Conservation (phyloP, 2,329 filamentous ascomycete genomes). For the Phyllosticta capitalensis region DNA sequence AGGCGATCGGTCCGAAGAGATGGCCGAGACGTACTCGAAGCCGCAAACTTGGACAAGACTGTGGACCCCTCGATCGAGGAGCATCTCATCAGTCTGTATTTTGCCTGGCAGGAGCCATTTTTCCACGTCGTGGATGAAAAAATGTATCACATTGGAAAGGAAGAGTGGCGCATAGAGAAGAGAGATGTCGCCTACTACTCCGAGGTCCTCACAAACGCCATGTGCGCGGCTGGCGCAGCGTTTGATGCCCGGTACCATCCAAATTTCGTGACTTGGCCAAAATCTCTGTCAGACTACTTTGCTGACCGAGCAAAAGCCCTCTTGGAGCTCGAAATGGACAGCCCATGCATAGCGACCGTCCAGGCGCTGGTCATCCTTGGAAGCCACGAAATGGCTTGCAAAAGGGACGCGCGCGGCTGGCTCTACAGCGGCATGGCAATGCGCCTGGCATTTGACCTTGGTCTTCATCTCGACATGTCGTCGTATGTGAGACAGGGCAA, state of each 20-base stretch:
- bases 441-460: constrained; percentile 6
- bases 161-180: constrained; percentile 11
- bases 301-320: constrained; percentile 36
- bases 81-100: constrained; percentile 38
- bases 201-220: constrained; percentile 16
- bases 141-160: constrained; percentile 16
- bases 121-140: constrained; percentile 37
- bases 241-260: constrained; percentile 23
- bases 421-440: constrained; percentile 38
- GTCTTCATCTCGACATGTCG: constrained; percentile 35
- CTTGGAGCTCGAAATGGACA: constrained; percentile 39
- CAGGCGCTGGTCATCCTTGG: constrained; percentile 39
- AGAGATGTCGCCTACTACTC: constrained; percentile 14
- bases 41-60: constrained; percentile 32
- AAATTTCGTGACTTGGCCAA: constrained; percentile 28
- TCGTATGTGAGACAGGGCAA: constrained; percentile 31
- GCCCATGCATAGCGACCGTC: constrained; percentile 38
- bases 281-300: constrained; percentile 31
- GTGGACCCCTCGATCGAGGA: constrained; percentile 34
- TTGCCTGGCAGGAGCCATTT: constrained; percentile 40
- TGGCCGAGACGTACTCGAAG: constrained; percentile 22
- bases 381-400: constrained; percentile 35
- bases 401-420: constrained; percentile 41
- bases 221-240: constrained; percentile 25
- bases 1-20: constrained; percentile 4